A percentile compares a stretch with the other conserved stretches of the same genome.
Evolutionary conservation across 1,139 yeast species (phyloP).

Genomic region (Debaryomyces coudertii): DNA sequence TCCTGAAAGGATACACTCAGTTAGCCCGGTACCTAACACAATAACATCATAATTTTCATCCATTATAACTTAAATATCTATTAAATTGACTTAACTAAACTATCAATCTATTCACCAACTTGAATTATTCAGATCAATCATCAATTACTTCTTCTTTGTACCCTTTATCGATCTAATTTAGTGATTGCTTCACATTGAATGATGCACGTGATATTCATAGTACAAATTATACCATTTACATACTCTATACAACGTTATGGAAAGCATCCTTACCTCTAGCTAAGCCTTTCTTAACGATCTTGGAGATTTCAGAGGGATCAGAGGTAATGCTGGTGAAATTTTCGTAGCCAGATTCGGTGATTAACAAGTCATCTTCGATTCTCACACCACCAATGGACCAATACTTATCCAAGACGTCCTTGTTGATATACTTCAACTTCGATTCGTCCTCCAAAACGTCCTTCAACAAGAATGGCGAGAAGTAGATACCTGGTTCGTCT

Average conservation of each 20-base stretch:
- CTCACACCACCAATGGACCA: conserved; percentile 94
- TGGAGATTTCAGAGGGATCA: conserved; percentile 79
- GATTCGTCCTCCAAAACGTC: conserved; percentile 61
- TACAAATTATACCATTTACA: background rate
- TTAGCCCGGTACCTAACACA: conserved; percentile 72
- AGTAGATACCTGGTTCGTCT: conserved; percentile 94
- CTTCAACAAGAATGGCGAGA: conserved; percentile 78
- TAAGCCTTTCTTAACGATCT: conserved; percentile 73
- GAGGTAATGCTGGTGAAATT: conserved; percentile 81
- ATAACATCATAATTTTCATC: conserved; percentile 91
- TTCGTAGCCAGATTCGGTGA: conserved; percentile 76
- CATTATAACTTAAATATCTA: conserved; percentile 44
- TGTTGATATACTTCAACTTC: conserved; percentile 63
- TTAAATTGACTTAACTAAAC: background rate
- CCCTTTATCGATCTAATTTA: background rate
- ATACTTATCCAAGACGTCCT: conserved; percentile 69
- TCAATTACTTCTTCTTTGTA: background rate
- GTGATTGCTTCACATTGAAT: conserved; percentile 3
- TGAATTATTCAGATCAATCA: background rate
- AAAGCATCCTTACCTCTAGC: conserved; percentile 60
- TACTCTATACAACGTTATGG: conserved; percentile 55
- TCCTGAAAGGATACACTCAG: conserved; percentile 96
- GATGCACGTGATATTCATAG: conserved; percentile 7
- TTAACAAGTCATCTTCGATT: conserved; percentile 88
- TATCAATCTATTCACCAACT: conserved; percentile 1